Evolutionary conservation across 2,329 filamentous ascomycete genomes (phyloP).

Genomic region (Septoria linicola): DNA sequence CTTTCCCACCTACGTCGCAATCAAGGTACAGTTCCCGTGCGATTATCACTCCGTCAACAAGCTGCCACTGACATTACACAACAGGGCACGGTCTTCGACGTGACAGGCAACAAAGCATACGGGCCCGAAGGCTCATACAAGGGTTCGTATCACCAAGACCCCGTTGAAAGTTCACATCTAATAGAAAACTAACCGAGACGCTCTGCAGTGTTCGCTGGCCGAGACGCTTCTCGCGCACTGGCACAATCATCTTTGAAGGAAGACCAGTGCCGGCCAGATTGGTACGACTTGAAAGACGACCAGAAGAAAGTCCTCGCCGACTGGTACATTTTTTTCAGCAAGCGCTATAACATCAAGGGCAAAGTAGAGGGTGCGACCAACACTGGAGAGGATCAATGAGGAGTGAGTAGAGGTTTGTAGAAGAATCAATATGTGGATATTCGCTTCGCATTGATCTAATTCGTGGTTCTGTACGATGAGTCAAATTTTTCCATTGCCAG

Average conservation of each 20-base stretch:
- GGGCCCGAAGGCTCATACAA: constrained; percentile 78
- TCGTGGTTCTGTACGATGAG: no score
- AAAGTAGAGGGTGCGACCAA: constrained; percentile 40
- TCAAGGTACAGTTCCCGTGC: constrained; percentile 47
- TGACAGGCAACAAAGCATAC: constrained; percentile 85
- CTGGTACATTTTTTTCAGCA: constrained; percentile 95
- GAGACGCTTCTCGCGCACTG: constrained; percentile 90
- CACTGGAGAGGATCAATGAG: constrained; percentile 20
- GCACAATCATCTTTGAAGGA: constrained; percentile 81
- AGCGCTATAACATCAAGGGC: constrained; percentile 90
- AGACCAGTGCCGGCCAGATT: constrained; percentile 80
- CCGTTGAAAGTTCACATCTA: background rate
- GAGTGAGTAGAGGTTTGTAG: background rate
- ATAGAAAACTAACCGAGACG: no score
- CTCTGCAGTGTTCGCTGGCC: constrained; percentile 83
- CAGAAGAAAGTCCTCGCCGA: constrained; percentile 83
- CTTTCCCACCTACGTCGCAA: constrained; percentile 60
- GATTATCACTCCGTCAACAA: background rate
- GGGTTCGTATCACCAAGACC: constrained; percentile 52
- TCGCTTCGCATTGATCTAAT: no score
- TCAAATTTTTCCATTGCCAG: no score
- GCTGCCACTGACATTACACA: constrained; percentile 1
- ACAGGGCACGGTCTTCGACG: constrained; percentile 90
- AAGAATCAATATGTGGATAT: background rate
- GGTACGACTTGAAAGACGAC: constrained; percentile 78